Evolutionary conservation across 148 eudicot genomes (phyloP), one percentile per base, ranked within the genome.

Genomic region (Rhododendron griersonianum): DNA sequence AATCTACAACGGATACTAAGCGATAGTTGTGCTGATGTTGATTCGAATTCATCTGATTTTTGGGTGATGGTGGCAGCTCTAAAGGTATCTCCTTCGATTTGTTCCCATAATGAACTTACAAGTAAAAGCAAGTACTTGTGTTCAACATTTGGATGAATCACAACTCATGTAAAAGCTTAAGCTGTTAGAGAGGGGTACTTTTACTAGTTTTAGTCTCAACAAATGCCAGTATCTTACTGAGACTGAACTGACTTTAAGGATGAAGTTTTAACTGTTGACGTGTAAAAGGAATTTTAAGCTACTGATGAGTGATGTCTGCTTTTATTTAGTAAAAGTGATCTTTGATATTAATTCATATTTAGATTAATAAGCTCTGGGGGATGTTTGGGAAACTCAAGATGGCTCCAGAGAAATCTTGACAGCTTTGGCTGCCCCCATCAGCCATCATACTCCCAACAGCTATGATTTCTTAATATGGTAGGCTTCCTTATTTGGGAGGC

Each of bases 11-110:
- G 88, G 85, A 90, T 97, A 88, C 88, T 97, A 69, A 87, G 92
- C 87, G 96, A 97, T 88, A 90, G 88, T 63, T 91, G 89, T 91
- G 93, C 95, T 90, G 98, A 95, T 85, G 92, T 97, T 69, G 89
- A 91, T 85, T 88, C 94, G 57, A 88, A 84, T 87, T 95, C 98
- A 82, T 87, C 94, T 67, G 98, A 93, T 83, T 97, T 95, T 92
- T 97, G 99, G 99, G 96, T 95, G 87, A 91, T 95, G 96, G 96
- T 97, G 87, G 98, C 98, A 48, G 98, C 99, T 84, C 89, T 97
- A 78, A 93, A 95, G 99, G 99, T 97, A 82, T 86, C 25, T 81
- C 8, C 25, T 84, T 21, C 5, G 3, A 76, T 78, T 33, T 86
- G 57, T 82, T 25, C 75, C 41, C 21, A 50, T 35, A 50, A 74